Percentiles rank a stretch among this genome's conserved stretches.
These are phyloP conservation scores for Pulveroboletus ravenelii DNA, from an alignment of 768 basidiomycete species.

Conservation along the genomic window DNA sequence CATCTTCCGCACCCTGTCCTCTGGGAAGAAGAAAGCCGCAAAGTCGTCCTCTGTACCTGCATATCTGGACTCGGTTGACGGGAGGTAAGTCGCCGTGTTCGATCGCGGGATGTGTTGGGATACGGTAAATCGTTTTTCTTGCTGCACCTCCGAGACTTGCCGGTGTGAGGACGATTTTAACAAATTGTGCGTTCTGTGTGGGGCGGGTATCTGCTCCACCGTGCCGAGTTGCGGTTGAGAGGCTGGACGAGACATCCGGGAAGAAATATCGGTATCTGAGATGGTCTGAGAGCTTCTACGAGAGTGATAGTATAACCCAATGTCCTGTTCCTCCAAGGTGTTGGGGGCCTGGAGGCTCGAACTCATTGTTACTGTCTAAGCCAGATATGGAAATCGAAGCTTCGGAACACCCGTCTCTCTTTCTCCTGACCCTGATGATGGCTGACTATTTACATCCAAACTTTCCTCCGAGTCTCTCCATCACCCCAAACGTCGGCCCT, in stretches of 20 bases:
- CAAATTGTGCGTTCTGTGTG: not conserved
- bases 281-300: slow-evolving; percentile 20
- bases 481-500: slow-evolving; percentile 27
- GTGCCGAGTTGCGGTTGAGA: slow-evolving; percentile 15
- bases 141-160: slow-evolving; percentile 20
- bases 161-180: slow-evolving; percentile 35
- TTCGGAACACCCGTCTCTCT: not conserved
- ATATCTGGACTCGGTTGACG: slow-evolving; percentile 27
- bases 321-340: slow-evolving; percentile 28
- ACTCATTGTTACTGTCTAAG: slow-evolving; percentile 6
- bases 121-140: slow-evolving; percentile 8
- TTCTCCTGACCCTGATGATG: not conserved
- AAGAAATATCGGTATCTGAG: slow-evolving; percentile 25
- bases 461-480: slow-evolving; percentile 42
- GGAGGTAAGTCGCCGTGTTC: slow-evolving; percentile 41
- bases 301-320: slow-evolving; percentile 22
- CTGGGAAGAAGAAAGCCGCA: slow-evolving; percentile 43
- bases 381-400: not conserved
- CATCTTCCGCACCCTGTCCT: slow-evolving; percentile 45
- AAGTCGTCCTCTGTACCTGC: slow-evolving; percentile 36
- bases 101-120: slow-evolving; percentile 40
- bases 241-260: slow-evolving; percentile 12
- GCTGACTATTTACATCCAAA: slow-evolving; percentile 31
- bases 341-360: slow-evolving; percentile 9
- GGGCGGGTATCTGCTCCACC: not conserved